Evolutionary conservation across 352 stramenopile genomes (phyloP).

Genomic region (Pythium myriotylum): DNA sequence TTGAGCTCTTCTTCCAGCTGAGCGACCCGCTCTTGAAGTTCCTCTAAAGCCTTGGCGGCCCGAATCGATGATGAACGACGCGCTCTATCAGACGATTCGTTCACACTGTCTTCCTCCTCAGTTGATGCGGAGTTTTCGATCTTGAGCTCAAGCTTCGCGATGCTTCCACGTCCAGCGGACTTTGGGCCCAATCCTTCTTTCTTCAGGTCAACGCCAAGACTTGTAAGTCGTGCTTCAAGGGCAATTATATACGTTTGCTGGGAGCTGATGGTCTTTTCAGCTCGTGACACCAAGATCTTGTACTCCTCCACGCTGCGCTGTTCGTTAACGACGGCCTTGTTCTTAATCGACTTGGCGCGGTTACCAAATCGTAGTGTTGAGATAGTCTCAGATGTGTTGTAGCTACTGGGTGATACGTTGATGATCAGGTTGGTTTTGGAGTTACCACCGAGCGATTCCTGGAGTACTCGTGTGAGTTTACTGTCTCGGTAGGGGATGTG

Average conservation of each 20-base stretch:
- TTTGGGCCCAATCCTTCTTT: conserved; percentile 23
- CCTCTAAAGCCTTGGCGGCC: conserved; percentile 58
- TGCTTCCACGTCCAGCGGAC: conserved; percentile 8
- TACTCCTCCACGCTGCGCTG: conserved; percentile 91
- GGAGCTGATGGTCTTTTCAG: conserved; percentile 79
- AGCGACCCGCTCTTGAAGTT: conserved; percentile 69
- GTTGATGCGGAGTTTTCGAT: conserved; percentile 17
- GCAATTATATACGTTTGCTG: conserved; percentile 86
- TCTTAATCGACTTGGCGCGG: conserved; percentile 94
- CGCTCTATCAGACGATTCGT: conserved; percentile 12
- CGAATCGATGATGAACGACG: conserved; percentile 52
- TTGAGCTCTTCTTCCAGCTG: conserved; percentile 77
- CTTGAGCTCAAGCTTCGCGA: conserved; percentile 11
- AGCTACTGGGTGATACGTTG: conserved; percentile 89
- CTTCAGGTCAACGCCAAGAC: conserved; percentile 30
- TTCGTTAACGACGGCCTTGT: conserved; percentile 94
- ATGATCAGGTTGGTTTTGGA: conserved; percentile 94
- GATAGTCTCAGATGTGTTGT: conserved; percentile 91
- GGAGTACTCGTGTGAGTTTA: conserved; percentile 92
- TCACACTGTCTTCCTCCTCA: conserved; percentile 15
- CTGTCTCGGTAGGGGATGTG: conserved; percentile 92
- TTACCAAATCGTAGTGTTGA: conserved; percentile 92
- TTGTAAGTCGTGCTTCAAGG: conserved; percentile 62
- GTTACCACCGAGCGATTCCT: conserved; percentile 94
- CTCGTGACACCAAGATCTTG: conserved; percentile 79